Evolutionary conservation across 208 protist species (phyloP).

Genomic region (Blastocrithidia nonstop): DNA sequence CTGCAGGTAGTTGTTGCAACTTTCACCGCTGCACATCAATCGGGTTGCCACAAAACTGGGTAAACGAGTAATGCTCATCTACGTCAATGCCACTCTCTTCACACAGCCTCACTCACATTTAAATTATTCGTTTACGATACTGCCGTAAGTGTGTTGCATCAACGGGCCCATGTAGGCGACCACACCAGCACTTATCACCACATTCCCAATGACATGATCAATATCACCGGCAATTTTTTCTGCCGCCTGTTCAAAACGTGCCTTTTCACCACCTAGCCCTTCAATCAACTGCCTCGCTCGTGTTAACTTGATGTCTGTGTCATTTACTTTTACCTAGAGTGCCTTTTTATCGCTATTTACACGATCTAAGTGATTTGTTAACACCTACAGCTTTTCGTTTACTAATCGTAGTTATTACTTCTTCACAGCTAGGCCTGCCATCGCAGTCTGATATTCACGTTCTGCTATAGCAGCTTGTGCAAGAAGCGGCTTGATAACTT

Average conservation of each 20-base stretch:
- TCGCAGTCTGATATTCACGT: conserved; percentile 75
- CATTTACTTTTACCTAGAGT: conserved; percentile 84
- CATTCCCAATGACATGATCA: conserved; percentile 86
- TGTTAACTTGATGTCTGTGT: conserved; percentile 89
- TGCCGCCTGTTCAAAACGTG: conserved; percentile 78
- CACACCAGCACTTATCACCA: conserved; percentile 88
- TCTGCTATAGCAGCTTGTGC: conserved; percentile 71
- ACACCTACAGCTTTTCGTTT: conserved; percentile 69
- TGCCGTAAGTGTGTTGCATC: too few relatives aligned
- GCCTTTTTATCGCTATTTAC: conserved; percentile 84
- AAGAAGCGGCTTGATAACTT: conserved; percentile 90
- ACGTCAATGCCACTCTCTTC: conserved; percentile 51
- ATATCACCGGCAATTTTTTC: conserved; percentile 67
- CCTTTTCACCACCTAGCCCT: conserved; percentile 90
- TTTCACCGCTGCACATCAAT: conserved; percentile 89
- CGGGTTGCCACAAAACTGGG: conserved; percentile 77
- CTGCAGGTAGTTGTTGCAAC: conserved; percentile 84
- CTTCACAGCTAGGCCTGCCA: conserved; percentile 82
- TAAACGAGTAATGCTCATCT: conserved; percentile 72
- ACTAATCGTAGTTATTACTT: conserved; percentile 84
- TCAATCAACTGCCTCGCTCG: conserved; percentile 91
- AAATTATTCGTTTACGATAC: conserved; percentile 72
- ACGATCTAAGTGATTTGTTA: conserved; percentile 70
- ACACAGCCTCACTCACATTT: conserved; percentile 65
- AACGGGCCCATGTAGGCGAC: conserved; percentile 95